Evolutionary conservation across 139 green algal species (phyloP), one percentile per base, ranked within the genome.

Genomic region (Chlorella vulgaris): DNA sequence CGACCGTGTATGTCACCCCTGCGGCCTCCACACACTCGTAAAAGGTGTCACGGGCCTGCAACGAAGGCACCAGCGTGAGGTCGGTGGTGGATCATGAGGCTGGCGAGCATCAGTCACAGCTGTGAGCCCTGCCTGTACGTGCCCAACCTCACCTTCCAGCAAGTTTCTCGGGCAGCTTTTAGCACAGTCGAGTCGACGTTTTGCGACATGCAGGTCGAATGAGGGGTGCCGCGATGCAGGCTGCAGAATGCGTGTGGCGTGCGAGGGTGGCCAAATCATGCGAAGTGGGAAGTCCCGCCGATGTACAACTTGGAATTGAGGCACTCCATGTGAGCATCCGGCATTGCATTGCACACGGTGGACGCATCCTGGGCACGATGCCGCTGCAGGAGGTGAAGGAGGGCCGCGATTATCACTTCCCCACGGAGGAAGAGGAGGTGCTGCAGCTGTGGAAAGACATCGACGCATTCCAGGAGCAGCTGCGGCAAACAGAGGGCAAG

Each of bases 401-500:
- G 81, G 86, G 88, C 18, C 92, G 92, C 76, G 83, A 93, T 58
- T 95, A 90, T 60, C 84, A 79, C 65, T 99, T 99, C 73, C 94
- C 96, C 2, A 83, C 89, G 18, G 90, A 98, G 75, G 96, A 99
- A 76, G 86, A 96, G 84, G 86, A 85, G 24, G 89, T 96, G 1
- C 81, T 99, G 2, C 65, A 83, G 58, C 88, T 97, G 6, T 99
- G 96, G 96, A 84, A 96, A 15, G 74, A 90, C 0, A 88, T 94
- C 7, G 89, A 96, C 77, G 93, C 93, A 0, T 98, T 97, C 81
- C 84, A 93, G 55, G 91, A 98, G 86, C 96, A 99, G 92, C 85
- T 98, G 51, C 71, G 85, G 26, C 88, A 89, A 7, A 97, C 86
- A 0, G 92, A 98, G 84, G 96, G 96, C 69, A 93, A 94, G 81